Evolutionary conservation across 495 filamentous ascomycete species (phyloP).

Genomic region (Penicillium malachiteum): DNA sequence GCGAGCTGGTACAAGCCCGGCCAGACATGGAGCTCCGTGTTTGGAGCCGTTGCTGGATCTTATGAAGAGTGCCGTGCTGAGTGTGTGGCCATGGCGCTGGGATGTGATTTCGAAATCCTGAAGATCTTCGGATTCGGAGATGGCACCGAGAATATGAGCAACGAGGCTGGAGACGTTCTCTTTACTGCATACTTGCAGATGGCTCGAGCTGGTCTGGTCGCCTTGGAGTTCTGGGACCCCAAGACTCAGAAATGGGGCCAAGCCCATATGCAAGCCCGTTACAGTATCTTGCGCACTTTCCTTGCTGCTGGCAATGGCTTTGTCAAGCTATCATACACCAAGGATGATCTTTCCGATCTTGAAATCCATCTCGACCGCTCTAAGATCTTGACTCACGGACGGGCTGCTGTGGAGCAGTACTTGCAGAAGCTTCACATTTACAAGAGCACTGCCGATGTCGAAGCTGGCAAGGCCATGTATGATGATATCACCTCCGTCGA

Average conservation of each 20-base stretch:
- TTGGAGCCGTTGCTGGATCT: slow-evolving; percentile 77
- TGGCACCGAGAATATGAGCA: slow-evolving; percentile 65
- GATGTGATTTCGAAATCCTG: slow-evolving; percentile 84
- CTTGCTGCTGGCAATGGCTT: slow-evolving; percentile 81
- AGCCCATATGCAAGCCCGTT: slow-evolving; percentile 91
- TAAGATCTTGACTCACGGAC: slow-evolving; percentile 73
- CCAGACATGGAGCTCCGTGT: slow-evolving; percentile 91
- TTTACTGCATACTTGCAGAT: slow-evolving; percentile 86
- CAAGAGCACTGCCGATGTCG: slow-evolving; percentile 85
- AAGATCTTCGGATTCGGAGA: slow-evolving; percentile 90
- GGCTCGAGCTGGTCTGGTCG: slow-evolving; percentile 82
- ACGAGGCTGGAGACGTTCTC: slow-evolving; percentile 79
- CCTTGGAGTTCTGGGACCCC: slow-evolving; percentile 88
- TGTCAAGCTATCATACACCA: slow-evolving; percentile 70
- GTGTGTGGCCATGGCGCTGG: slow-evolving; percentile 89
- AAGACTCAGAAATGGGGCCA: slow-evolving; percentile 89
- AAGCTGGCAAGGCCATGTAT: slow-evolving; percentile 73
- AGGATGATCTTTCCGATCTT: slow-evolving; percentile 76
- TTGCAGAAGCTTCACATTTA: slow-evolving; percentile 89
- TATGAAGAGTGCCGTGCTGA: slow-evolving; percentile 87
- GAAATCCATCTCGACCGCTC: slow-evolving; percentile 75
- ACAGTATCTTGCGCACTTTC: slow-evolving; percentile 85
- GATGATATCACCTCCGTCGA: slow-evolving; percentile 77
- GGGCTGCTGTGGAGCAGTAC: slow-evolving; percentile 80
- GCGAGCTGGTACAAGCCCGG: slow-evolving; percentile 88